Conservation (phyloP, 345 rosid genomes). For the Kernera saxatilis region DNA sequence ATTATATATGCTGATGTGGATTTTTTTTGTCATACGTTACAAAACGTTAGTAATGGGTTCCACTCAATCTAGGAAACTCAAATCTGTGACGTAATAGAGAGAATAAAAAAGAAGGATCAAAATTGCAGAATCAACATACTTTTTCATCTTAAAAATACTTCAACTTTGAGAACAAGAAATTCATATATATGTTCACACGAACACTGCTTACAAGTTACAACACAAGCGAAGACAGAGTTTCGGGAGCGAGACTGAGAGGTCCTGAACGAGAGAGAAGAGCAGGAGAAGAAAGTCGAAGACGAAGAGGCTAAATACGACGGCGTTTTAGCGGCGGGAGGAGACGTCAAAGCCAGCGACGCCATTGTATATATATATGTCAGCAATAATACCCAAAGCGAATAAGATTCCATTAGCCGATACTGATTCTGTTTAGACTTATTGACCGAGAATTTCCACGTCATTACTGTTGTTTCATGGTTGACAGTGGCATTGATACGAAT, state of each 20-base stretch:
- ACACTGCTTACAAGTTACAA: conserved; percentile 43
- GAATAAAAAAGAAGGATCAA: background rate
- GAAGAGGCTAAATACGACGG: conserved; percentile 30
- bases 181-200: background rate
- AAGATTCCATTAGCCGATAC: no score
- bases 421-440: no score
- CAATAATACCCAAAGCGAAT: no score
- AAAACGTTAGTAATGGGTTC: background rate
- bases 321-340: conserved; percentile 33
- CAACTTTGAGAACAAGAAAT: background rate
- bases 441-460: no score
- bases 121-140: background rate
- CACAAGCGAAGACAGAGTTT: conserved; percentile 17
- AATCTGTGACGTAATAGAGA: background rate
- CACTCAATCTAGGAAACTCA: conserved; percentile 5
- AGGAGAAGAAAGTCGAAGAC: conserved; percentile 28
- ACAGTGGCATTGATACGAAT: no score
- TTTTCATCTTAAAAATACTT: no score
- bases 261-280: conserved; percentile 14
- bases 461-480: no score
- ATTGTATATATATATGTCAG: conserved; percentile 11
- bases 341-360: conserved; percentile 41
- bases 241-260: conserved; percentile 35
- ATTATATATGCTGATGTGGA: no score
- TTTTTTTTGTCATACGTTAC: no score